phyloP scores from a whole-genome alignment of 148 eudicot species.

The Fagopyrum esculentum region DNA sequence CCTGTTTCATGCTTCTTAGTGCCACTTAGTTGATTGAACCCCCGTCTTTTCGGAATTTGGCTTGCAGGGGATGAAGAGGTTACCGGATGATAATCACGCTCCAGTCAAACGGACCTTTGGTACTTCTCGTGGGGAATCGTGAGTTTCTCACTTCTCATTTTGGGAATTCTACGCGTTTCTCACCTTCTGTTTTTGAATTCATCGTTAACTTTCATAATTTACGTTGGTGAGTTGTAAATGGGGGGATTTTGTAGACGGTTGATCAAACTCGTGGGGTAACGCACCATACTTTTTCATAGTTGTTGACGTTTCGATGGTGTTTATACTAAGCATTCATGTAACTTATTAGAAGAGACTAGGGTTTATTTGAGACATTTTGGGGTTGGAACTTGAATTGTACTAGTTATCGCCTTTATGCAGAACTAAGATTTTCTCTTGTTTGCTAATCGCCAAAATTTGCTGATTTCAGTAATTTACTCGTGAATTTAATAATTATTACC shows the following conservation, averaged over 20 bases:
- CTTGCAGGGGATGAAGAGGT: constrained; percentile 57
- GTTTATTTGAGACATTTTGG: background rate
- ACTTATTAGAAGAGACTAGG: background rate
- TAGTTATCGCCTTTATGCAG: background rate
- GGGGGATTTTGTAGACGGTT: background rate
- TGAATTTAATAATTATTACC: background rate
- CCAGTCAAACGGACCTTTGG: constrained; percentile 69
- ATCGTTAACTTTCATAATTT: background rate
- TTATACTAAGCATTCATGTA: background rate
- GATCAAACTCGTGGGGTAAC: background rate
- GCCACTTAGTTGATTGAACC: background rate
- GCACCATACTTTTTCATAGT: background rate
- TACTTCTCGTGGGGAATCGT: constrained; percentile 74
- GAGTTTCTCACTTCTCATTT: constrained; percentile 20
- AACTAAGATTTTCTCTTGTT: background rate
- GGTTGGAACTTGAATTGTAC: background rate
- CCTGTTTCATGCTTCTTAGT: background rate
- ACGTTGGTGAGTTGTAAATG: constrained; percentile 2
- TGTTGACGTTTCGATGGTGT: background rate
- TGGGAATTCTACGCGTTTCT: background rate
- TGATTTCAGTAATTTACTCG: background rate
- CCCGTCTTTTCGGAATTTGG: background rate
- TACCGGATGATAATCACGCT: constrained; percentile 53
- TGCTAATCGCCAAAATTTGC: background rate
- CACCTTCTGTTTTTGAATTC: constrained; percentile 1